These are phyloP conservation scores for Primulina eburnea DNA, from an alignment of 257 asterid species.

Conservation along the genomic window DNA sequence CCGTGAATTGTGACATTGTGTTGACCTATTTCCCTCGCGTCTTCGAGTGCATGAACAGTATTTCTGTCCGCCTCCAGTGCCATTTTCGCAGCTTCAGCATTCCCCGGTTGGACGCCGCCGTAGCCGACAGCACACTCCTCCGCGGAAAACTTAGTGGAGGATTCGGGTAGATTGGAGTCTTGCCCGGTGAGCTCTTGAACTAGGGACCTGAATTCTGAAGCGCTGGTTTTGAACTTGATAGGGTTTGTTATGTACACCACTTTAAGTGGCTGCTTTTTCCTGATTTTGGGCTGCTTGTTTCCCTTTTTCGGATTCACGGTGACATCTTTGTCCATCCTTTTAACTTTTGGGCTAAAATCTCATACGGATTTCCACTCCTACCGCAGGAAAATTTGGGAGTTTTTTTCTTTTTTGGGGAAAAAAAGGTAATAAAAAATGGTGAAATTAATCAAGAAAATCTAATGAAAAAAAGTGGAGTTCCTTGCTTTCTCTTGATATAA, in stretches of 20 bases:
- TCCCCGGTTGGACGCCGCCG: neutral
- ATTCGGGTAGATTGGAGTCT: constrained; percentile 29
- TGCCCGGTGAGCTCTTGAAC: constrained; percentile 54
- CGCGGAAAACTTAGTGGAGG: constrained; percentile 13
- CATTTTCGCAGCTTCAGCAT: constrained; percentile 7
- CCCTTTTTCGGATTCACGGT: constrained; percentile 29
- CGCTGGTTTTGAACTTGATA: constrained; percentile 44
- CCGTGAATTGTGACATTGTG: neutral
- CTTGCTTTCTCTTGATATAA: neutral
- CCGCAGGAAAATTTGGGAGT: neutral
- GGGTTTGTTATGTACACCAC: constrained; percentile 50
- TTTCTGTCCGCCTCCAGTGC: neutral
- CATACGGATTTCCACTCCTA: neutral
- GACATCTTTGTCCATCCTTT: constrained; percentile 23
- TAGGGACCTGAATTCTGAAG: constrained; percentile 37
- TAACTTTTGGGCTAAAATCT: neutral
- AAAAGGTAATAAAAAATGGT: neutral
- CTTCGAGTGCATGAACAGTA: constrained; percentile 1
- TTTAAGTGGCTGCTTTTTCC: constrained; percentile 33
- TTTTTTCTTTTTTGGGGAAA: no score
- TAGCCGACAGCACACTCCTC: constrained; percentile 8
- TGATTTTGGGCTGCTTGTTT: constrained; percentile 28
- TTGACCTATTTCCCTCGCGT: neutral
- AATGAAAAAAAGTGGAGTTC: neutral
- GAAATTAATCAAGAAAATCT: neutral